These are phyloP conservation scores for Colletotrichum graminicola DNA, from an alignment of 2,329 filamentous ascomycete species.

Conservation along the genomic window DNA sequence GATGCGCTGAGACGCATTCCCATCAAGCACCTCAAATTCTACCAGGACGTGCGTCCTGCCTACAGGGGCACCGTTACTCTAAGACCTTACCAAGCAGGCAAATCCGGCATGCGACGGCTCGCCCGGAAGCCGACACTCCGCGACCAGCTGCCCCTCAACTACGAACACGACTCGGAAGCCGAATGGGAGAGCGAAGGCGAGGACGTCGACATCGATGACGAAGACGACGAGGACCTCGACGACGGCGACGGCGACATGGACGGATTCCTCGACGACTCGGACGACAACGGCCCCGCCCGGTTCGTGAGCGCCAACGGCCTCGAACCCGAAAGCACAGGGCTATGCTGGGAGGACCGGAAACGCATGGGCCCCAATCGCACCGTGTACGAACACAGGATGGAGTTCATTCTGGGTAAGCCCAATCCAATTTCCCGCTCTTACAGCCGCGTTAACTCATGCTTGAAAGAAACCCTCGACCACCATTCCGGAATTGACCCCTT, in stretches of 20 bases:
- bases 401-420: constrained; percentile 76
- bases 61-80: constrained; percentile 82
- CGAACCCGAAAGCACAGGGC: constrained; percentile 81
- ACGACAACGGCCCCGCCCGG: constrained; percentile 71
- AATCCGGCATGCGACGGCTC: constrained; percentile 61
- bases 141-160: constrained; percentile 73
- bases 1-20: constrained; percentile 65
- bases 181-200: constrained; percentile 86
- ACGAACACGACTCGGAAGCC: constrained; percentile 88
- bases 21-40: constrained; percentile 73
- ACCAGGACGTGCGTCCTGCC: constrained; percentile 74
- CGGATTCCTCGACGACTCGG: constrained; percentile 89
- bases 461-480: constrained; percentile 60
- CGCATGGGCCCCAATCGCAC: constrained; percentile 62
- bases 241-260: constrained; percentile 91
- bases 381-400: constrained; percentile 75
- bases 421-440: constrained; percentile 42
- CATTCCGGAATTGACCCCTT: constrained; percentile 82
- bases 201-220: constrained; percentile 75
- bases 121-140: constrained; percentile 67
- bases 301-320: constrained; percentile 76
- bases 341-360: constrained; percentile 81
- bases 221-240: constrained; percentile 76
- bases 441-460: constrained; percentile 44
- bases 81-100: constrained; percentile 60